Percentiles rank a stretch among this genome's conserved stretches.
Conservation (phyloP, 495 filamentous ascomycete species). For the Aspergillus steynii region DNA sequence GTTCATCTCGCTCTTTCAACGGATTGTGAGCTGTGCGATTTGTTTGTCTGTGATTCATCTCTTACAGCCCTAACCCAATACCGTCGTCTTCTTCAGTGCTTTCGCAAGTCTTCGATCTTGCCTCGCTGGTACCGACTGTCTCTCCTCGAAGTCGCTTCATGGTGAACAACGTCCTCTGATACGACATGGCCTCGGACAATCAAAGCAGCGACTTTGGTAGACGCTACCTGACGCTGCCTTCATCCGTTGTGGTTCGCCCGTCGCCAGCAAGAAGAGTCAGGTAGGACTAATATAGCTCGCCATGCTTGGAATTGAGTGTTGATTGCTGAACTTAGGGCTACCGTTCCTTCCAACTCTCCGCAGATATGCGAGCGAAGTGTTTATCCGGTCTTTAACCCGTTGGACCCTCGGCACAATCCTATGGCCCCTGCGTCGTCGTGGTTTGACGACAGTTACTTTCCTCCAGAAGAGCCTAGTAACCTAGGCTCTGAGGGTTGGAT, state of each 20-base stretch:
- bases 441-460: constrained; percentile 12
- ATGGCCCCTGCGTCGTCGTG: constrained; percentile 5
- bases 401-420: constrained; percentile 39
- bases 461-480: constrained; percentile 15
- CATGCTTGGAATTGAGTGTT: not conserved
- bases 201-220: constrained; percentile 6
- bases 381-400: constrained; percentile 40
- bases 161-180: not conserved
- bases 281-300: constrained; percentile 15
- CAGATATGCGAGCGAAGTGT: constrained; percentile 33
- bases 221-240: constrained; percentile 18
- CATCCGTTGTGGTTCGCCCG: constrained; percentile 22
- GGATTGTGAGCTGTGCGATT: not conserved
- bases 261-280: constrained; percentile 21
- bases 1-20: not conserved
- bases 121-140: not conserved
- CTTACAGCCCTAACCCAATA: not conserved
- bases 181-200: constrained; percentile 15
- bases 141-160: not conserved
- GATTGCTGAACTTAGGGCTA: constrained; percentile 5
- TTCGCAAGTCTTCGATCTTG: not conserved
- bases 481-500: constrained; percentile 26
- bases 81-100: not conserved
- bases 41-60: not conserved
- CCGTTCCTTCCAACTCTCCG: constrained; percentile 12